These are phyloP conservation scores for Globisporangium uncinulatum DNA, from an alignment of 352 stramenopile species.

Conservation along the genomic window DNA sequence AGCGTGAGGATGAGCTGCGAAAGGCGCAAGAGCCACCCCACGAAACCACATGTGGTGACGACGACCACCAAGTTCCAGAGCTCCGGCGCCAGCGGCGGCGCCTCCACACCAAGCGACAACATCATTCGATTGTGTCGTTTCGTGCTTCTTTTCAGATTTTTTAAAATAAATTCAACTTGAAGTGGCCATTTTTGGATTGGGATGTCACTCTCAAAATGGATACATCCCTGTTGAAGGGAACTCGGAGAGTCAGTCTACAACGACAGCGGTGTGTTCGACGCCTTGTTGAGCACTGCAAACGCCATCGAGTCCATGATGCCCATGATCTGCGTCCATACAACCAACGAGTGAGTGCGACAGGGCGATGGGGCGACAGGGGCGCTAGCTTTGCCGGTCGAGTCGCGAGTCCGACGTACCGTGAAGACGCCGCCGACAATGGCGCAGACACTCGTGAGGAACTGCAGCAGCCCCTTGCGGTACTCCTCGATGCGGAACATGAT, in stretches of 20 bases:
- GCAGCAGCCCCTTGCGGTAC: slow-evolving; percentile 80
- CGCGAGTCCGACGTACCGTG: slow-evolving; percentile 41
- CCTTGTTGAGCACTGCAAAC: slow-evolving; percentile 50
- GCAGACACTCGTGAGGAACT: slow-evolving; percentile 91
- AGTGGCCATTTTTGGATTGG: too few relatives aligned
- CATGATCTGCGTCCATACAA: slow-evolving; percentile 37
- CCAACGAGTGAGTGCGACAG: background rate
- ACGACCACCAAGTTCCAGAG: slow-evolving; percentile 56
- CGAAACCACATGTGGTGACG: slow-evolving; percentile 32
- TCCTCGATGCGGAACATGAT: slow-evolving; percentile 96
- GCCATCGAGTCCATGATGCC: slow-evolving; percentile 61
- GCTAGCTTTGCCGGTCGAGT: too few relatives aligned
- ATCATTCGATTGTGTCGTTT: background rate
- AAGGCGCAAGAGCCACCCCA: slow-evolving; percentile 40
- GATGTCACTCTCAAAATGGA: too few relatives aligned
- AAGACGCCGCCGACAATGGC: slow-evolving; percentile 91
- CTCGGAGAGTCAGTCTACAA: slow-evolving; percentile 17
- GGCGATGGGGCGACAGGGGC: too few relatives aligned
- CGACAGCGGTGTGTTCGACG: slow-evolving; percentile 28
- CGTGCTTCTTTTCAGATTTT: background rate
- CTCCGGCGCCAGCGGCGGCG: slow-evolving; percentile 31
- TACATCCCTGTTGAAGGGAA: too few relatives aligned
- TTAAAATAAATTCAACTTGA: too few relatives aligned
- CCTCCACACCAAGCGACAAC: background rate
- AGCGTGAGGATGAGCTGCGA: slow-evolving; percentile 27